Evolutionary conservation across 352 stramenopile genomes (phyloP), one percentile per base, ranked within the genome.

Genomic region (Globisporangium nagaii): DNA sequence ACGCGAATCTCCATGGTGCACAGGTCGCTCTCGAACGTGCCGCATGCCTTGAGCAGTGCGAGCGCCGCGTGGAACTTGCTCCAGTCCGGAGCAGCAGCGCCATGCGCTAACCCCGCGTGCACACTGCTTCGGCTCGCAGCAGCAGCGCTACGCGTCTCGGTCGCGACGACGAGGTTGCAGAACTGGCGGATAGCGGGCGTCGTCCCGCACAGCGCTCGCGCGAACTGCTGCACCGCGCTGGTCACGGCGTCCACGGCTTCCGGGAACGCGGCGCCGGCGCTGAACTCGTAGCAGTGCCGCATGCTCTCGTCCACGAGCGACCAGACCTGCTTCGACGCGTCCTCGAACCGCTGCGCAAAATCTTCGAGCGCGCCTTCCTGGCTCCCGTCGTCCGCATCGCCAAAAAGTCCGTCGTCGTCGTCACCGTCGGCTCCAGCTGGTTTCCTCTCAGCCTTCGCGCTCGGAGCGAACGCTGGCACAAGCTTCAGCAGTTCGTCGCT

Each of bases 31-130:
- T 88, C 74, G 30, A 91, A 45, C 36, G 58, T 61, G 1, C 81
- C 81, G 10, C 76, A 84, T 0, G 77, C 71, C 36, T 72, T 84
- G 1, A 91, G 60, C 34, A 91, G 64, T 12, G 79, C 73, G 12
- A 91, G 60, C 3, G 78, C 70, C 3, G 70, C 69, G 48, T 91
- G 81, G 54, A 91, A 91, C n/a, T 79, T 73, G 47, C 70, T 79
- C 78, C 81, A 91, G 49, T 88, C 76, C 3, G 68, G 67, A 12
- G 66, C 58, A 13, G 41, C 37, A 20, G 22, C 56, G 20, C 58
- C 36, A 32, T 15, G 5, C 1, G 15, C 19, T 36, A 48, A 53
- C 32, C 54, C 50, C 5, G 25, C 24, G 31, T 25, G 37, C 22
- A 7, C 19, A 25, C 35, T 22, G 36, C 30, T 15, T 34, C 49